phyloP scores from a whole-genome alignment of 139 green algal species.

The Dunaliella primolecta region DNA sequence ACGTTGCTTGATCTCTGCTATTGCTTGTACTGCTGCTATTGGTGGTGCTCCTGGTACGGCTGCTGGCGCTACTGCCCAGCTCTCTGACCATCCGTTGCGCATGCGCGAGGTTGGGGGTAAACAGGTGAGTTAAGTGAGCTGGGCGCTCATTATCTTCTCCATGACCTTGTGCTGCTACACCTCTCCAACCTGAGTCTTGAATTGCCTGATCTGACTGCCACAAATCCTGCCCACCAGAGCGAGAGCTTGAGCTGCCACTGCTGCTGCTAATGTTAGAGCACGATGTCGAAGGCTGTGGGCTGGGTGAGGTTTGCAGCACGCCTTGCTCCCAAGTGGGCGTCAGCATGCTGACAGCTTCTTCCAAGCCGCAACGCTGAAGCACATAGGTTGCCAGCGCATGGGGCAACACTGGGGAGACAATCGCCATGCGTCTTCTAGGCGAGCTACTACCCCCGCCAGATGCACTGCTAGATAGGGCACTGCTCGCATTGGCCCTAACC shows the following conservation, averaged over 20 bases:
- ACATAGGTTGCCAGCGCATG: not conserved
- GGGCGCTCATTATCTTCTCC: no score
- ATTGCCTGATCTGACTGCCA: no score
- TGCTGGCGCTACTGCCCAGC: not conserved
- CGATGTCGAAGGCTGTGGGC: no score
- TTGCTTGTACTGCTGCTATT: not conserved
- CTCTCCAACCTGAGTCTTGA: no score
- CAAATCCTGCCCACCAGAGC: no score
- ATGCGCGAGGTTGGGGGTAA: not conserved
- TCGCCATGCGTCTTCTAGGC: not conserved
- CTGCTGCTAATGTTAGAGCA: no score
- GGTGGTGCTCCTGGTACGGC: not conserved
- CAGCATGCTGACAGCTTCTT: not conserved
- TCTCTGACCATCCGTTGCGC: not conserved
- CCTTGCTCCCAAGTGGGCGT: not conserved
- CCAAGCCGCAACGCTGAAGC: not conserved
- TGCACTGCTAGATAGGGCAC: not conserved
- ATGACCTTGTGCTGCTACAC: no score
- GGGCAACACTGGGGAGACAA: not conserved
- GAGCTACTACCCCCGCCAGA: not conserved
- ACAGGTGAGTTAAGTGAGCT: no score
- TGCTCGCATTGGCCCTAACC: no score
- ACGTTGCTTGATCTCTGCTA: not conserved
- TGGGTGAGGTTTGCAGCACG: not conserved
- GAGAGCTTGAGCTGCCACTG: no score